Evolutionary conservation across 2,329 filamentous ascomycete genomes (phyloP), one percentile per base, ranked within the genome.

Genomic region (Colletotrichum viniferum): DNA sequence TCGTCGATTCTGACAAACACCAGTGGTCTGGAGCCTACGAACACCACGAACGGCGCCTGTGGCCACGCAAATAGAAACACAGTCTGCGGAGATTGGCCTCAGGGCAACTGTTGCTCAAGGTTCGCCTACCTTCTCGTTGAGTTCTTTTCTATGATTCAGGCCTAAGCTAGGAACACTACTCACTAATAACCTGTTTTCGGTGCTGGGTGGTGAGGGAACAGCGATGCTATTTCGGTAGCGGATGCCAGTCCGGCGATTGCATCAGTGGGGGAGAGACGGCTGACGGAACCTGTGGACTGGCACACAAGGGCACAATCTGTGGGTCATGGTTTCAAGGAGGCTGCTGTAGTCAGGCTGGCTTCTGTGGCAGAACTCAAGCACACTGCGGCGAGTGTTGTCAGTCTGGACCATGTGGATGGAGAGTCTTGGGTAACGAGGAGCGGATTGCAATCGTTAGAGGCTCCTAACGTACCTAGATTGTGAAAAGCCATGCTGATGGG

Each of bases 401-500:
- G 1, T 48, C 43, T 4, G 43, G n/a, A 21, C n/a, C 43, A 48
- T 48, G n/a, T 48, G 43, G 43, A 48, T 48, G 43, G 43, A 48
- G 43, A 21, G 43, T 48, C 43, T 4, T 48, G n/a, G 43, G 43
- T 13, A 21, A 21, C n/a, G 43, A 48, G 43, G 43, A 48, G 43
- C 43, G 10, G 3, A 48, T 21, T 4, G n/a, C 43, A 48, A 48
- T 48, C 10, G 2, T 4, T 4, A 12, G 10, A 48, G n/a, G 10
- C 10, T 21, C 10, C n/a, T 48, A 43, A 43, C 1, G 0, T 12
- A 43, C 0, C 38, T n/a, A 43, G 1, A 43, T 1, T n/a, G 18
- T 18, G 9, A 6, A 43, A n/a, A 3, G 2, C 0, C 3, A 3
- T n/a, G 18, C 8, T 3, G 0, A n/a, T n/a, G 18, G 5, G 9